Evolutionary conservation across 768 basidiomycete genomes (phyloP).

Genomic region (Russula sp.): DNA sequence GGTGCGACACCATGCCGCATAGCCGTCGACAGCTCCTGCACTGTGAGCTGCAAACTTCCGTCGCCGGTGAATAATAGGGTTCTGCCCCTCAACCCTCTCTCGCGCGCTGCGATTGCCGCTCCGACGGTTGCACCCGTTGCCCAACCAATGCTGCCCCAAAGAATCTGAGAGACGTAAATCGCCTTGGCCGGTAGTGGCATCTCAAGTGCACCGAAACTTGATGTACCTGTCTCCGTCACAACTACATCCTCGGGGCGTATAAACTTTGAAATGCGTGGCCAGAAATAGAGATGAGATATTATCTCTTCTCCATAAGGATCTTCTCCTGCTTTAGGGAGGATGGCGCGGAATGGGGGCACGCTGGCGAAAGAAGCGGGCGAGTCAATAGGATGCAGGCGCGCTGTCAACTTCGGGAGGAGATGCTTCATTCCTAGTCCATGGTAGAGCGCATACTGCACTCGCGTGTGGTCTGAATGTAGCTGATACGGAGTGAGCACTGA

Average conservation of each 20-base stretch:
- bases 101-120: slow-evolving; percentile 71
- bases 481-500: slow-evolving; percentile 25
- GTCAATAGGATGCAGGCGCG: slow-evolving; percentile 40
- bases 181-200: slow-evolving; percentile 68
- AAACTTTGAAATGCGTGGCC: slow-evolving; percentile 71
- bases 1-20: slow-evolving; percentile 64
- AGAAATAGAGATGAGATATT: slow-evolving; percentile 78
- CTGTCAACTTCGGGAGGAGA: slow-evolving; percentile 64
- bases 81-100: slow-evolving; percentile 46
- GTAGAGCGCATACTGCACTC: slow-evolving; percentile 57
- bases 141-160: slow-evolving; percentile 94
- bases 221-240: slow-evolving; percentile 84
- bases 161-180: slow-evolving; percentile 62
- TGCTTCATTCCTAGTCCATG: slow-evolving; percentile 68
- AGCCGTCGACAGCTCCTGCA: slow-evolving; percentile 85
- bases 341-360: slow-evolving; percentile 35
- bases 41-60: slow-evolving; percentile 73
- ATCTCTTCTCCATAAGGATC: slow-evolving; percentile 28
- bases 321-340: slow-evolving; percentile 42
- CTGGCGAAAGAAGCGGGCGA: slow-evolving; percentile 34
- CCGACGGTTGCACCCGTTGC: slow-evolving; percentile 73
- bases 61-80: slow-evolving; percentile 84
- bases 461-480: slow-evolving; percentile 71
- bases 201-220: slow-evolving; percentile 80
- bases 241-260: slow-evolving; percentile 70